Evolutionary conservation across 176 grass and related monocot genomes (phyloP).

Genomic region (Oryza meridionalis): DNA sequence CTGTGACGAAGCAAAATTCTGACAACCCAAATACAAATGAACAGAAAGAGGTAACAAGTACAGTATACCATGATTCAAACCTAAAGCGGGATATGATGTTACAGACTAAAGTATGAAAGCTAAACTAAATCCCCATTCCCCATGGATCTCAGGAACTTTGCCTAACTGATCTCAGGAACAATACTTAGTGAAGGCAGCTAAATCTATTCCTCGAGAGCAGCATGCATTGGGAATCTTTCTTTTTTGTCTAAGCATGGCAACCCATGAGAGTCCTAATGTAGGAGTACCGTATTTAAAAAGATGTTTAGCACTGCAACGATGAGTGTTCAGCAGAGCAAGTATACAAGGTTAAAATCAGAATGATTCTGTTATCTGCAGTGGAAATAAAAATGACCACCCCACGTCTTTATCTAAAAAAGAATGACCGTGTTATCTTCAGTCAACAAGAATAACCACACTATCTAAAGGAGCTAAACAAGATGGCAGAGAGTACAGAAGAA

Average conservation of each 20-base stretch:
- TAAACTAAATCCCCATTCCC: not conserved
- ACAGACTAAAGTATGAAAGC: not conserved
- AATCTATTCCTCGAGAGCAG: not conserved
- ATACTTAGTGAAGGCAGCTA: not conserved
- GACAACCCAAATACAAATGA: slow-evolving; percentile 14
- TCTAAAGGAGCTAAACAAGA: not conserved
- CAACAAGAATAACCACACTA: not conserved
- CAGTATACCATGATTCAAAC: not conserved
- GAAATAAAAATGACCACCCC: not conserved
- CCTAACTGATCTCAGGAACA: not conserved
- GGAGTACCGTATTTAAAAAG: not conserved
- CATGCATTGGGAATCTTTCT: not conserved
- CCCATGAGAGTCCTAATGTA: not conserved
- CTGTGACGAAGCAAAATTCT: slow-evolving; percentile 42
- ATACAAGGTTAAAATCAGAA: slow-evolving; percentile 1
- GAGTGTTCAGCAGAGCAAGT: not conserved
- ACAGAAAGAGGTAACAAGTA: not conserved
- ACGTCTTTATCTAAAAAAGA: not conserved
- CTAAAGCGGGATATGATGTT: not conserved
- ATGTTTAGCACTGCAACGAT: not conserved
- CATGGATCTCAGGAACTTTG: not conserved
- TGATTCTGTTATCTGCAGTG: not conserved
- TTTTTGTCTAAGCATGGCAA: not conserved
- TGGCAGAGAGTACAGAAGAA: not conserved
- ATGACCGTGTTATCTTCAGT: not conserved